Evolutionary conservation across 495 filamentous ascomycete species (phyloP), one percentile per base, ranked within the genome.

Genomic region (Aspergillus avenaceus): DNA sequence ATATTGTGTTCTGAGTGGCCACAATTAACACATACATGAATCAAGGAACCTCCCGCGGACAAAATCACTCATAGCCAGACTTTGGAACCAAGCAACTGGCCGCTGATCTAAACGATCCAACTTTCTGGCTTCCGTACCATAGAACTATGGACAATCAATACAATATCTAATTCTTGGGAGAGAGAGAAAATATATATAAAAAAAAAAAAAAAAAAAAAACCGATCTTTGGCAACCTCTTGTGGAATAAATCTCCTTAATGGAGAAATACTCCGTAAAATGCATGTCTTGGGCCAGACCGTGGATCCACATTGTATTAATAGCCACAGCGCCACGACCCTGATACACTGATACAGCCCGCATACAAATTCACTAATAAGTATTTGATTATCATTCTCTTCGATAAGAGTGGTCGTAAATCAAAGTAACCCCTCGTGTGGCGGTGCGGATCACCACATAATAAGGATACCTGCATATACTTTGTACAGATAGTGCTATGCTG

Each of bases 381-480:
- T 5, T 46, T 18, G 14, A 14, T 23, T 47, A 23, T 8, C 8
- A 14, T 14, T 19, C 21, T 14, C 19, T 14, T 40, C 28, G 36
- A 5, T 34, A 14, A 34, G 7, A 34, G 31, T 26, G 2, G 45
- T 18, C 26, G 43, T 12, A 29, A 22, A 45, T 45, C n/a, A 26
- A 14, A 38, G 13, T 38, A 38, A 44, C 41, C 32, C 45, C 45
- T 48, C 45, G 14, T 48, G 45, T 48, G 34, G 45, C 45, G 29
- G 34, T 48, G 45, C 45, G n/a, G 31, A 7, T n/a, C n/a, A n/a
- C n/a, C n/a, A n/a, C n/a, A n/a, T n/a, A n/a, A n/a, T n/a, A n/a
- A n/a, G 26, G 26, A n/a, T 3, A 4, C 11, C 4, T 13, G 8
- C 18, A 36, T 16, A 36, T 36, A 36, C 31, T 36, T 16, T 9